Conservation (phyloP, 495 filamentous ascomycete species). For the Neurospora africana region DNA sequence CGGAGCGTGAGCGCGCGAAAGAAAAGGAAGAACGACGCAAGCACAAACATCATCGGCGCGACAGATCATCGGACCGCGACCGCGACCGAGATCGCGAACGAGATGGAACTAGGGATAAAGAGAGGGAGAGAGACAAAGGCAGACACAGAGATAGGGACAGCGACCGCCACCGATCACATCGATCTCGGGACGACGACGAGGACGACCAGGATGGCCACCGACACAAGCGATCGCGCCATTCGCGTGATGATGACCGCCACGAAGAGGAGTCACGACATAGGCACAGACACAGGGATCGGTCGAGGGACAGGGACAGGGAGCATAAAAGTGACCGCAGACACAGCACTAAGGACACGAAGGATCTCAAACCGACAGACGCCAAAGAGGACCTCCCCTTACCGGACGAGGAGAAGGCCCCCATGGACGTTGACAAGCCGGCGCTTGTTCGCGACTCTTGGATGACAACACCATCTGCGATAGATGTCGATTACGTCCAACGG, state of each 20-base stretch:
- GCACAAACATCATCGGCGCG: constrained; percentile 34
- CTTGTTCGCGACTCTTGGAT: constrained; percentile 77
- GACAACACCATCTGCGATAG: constrained; percentile 70
- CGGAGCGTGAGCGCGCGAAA: constrained; percentile 30
- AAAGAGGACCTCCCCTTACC: constrained; percentile 38
- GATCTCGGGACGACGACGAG: constrained; percentile 32
- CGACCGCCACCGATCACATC: constrained; percentile 18
- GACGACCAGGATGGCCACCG: constrained; percentile 30
- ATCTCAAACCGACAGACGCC: constrained; percentile 34
- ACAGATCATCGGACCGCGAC: constrained; percentile 30
- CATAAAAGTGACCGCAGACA: constrained; percentile 5
- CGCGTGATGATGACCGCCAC: constrained; percentile 19
- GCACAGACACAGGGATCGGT: constrained; percentile 16
- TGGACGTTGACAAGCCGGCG: constrained; percentile 9
- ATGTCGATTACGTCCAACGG: constrained; percentile 76
- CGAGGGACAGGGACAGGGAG: constrained; percentile 10
- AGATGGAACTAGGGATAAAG: constrained; percentile 19
- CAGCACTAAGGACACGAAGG: constrained; percentile 17
- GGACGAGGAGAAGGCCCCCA: constrained; percentile 30
- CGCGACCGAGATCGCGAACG: constrained; percentile 15
- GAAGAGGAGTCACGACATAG: constrained; percentile 25
- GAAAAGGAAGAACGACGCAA: constrained; percentile 29
- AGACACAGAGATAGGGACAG: constrained; percentile 20
- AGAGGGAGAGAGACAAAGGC: constrained; percentile 26
- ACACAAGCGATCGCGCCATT: constrained; percentile 39